Conservation (phyloP, 495 filamentous ascomycete genomes). For the Hypoxylon intermedium region DNA sequence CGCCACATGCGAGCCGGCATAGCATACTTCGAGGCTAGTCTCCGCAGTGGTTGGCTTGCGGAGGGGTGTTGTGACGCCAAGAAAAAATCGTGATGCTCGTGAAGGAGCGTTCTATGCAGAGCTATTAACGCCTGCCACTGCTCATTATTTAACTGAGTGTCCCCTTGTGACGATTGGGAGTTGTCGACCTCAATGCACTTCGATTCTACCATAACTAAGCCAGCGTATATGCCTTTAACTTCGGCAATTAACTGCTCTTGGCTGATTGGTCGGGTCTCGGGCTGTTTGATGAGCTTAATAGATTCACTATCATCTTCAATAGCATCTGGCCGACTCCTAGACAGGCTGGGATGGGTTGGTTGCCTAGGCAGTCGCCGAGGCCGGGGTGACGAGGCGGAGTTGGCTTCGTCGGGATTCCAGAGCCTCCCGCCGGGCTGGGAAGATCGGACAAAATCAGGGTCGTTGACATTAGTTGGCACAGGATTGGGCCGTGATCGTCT, state of each 20-base stretch:
- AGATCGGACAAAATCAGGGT: slow-evolving; percentile 44
- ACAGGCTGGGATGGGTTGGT: slow-evolving; percentile 8
- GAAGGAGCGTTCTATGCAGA: slow-evolving; percentile 72
- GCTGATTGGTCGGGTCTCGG: slow-evolving; percentile 63
- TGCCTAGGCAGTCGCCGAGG: slow-evolving; percentile 20
- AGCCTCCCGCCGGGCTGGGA: slow-evolving; percentile 45
- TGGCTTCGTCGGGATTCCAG: slow-evolving; percentile 45
- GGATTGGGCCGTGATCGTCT: slow-evolving; percentile 38
- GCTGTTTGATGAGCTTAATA: slow-evolving; percentile 42
- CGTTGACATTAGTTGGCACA: slow-evolving; percentile 21
- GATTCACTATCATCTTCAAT: slow-evolving; percentile 33
- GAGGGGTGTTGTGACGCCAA: slow-evolving; percentile 78
- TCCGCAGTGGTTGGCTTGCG: slow-evolving; percentile 63
- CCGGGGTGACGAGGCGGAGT: slow-evolving; percentile 25
- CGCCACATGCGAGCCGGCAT: slow-evolving; percentile 90
- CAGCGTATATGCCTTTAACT: slow-evolving; percentile 74
- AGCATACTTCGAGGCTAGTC: slow-evolving; percentile 72
- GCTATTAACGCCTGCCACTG: slow-evolving; percentile 76
- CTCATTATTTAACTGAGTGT: slow-evolving; percentile 55
- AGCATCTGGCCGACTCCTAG: slow-evolving; percentile 13
- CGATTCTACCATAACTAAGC: slow-evolving; percentile 73
- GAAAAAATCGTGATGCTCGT: slow-evolving; percentile 85
- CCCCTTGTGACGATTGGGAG: slow-evolving; percentile 56
- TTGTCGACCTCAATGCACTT: slow-evolving; percentile 75
- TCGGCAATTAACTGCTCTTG: slow-evolving; percentile 70